These are phyloP conservation scores for Parathielavia appendiculata DNA, from an alignment of 495 filamentous ascomycete genomes.

Conservation along the genomic window DNA sequence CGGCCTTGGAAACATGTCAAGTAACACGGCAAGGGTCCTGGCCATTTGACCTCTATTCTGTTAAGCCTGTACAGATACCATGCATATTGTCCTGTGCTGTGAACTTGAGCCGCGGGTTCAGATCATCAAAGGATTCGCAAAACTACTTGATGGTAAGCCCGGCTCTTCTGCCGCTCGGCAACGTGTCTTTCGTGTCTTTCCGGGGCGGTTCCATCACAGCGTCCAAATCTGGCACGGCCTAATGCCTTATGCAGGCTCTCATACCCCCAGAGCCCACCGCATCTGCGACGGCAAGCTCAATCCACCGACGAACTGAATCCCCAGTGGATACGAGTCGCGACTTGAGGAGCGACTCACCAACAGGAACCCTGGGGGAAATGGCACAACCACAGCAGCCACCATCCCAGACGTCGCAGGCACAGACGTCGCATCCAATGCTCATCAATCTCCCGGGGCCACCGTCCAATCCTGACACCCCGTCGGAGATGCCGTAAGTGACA, in stretches of 20 bases:
- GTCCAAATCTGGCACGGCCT: neutral
- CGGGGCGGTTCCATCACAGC: neutral
- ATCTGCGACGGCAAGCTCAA: neutral
- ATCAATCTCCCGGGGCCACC: constrained; percentile 83
- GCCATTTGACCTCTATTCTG: neutral
- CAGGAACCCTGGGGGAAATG: neutral
- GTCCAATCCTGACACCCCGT: constrained; percentile 81
- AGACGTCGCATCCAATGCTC: constrained; percentile 54
- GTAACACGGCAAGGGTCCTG: neutral
- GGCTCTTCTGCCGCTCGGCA: no score
- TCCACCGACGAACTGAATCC: neutral
- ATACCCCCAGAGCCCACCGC: no score
- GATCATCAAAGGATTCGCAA: neutral
- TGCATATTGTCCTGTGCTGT: no score
- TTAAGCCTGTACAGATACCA: neutral
- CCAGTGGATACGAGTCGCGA: neutral
- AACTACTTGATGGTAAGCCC: neutral
- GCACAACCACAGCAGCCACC: neutral
- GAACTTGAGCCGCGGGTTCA: no score
- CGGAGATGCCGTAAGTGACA: constrained; percentile 75
- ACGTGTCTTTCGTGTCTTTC: neutral
- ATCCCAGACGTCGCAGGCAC: constrained; percentile 16
- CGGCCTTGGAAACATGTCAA: neutral
- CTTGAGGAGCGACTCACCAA: neutral
- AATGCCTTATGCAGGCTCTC: neutral